Evolutionary conservation across 2,329 filamentous ascomycete species (phyloP).

Genomic region (Aspergillus phoenicis): DNA sequence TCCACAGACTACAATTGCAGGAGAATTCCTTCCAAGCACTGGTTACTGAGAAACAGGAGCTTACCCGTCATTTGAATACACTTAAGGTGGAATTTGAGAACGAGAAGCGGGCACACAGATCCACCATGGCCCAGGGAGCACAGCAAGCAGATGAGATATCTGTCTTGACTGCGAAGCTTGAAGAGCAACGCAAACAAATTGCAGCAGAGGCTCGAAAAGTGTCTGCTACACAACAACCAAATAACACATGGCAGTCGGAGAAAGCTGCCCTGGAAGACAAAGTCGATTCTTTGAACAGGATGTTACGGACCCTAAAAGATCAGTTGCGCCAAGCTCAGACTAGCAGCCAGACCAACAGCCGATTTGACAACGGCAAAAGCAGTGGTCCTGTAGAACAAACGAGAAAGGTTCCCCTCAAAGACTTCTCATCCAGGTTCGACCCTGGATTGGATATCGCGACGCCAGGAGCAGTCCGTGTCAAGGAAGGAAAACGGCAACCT

Average conservation of each 20-base stretch:
- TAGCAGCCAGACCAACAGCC: slow-evolving; percentile 47
- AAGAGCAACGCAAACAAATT: slow-evolving; percentile 55
- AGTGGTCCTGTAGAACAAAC: slow-evolving; percentile 39
- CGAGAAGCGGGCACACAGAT: slow-evolving; percentile 70
- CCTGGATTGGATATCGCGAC: slow-evolving; percentile 54
- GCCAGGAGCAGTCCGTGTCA: slow-evolving; percentile 49
- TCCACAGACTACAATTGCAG: slow-evolving; percentile 64
- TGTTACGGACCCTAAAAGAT: slow-evolving; percentile 69
- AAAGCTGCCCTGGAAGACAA: slow-evolving; percentile 70
- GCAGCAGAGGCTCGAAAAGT: slow-evolving; percentile 48
- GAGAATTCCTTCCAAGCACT: slow-evolving; percentile 65
- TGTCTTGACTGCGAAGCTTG: slow-evolving; percentile 44
- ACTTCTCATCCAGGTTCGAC: slow-evolving; percentile 38
- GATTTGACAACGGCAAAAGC: slow-evolving; percentile 30
- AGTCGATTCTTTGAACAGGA: slow-evolving; percentile 68
- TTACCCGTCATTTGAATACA: slow-evolving; percentile 76
- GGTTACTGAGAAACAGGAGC: slow-evolving; percentile 74
- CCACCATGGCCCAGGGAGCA: slow-evolving; percentile 49
- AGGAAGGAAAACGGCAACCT: slow-evolving; percentile 62
- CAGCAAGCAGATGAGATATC: slow-evolving; percentile 45
- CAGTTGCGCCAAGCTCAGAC: slow-evolving; percentile 67
- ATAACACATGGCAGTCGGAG: slow-evolving; percentile 55
- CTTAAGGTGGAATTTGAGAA: slow-evolving; percentile 81
- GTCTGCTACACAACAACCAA: slow-evolving; percentile 53
- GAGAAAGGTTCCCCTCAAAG: slow-evolving; percentile 43